These are phyloP conservation scores for Chaetomium globosum DNA, from an alignment of 2,329 filamentous ascomycete genomes.

Conservation along the genomic window DNA sequence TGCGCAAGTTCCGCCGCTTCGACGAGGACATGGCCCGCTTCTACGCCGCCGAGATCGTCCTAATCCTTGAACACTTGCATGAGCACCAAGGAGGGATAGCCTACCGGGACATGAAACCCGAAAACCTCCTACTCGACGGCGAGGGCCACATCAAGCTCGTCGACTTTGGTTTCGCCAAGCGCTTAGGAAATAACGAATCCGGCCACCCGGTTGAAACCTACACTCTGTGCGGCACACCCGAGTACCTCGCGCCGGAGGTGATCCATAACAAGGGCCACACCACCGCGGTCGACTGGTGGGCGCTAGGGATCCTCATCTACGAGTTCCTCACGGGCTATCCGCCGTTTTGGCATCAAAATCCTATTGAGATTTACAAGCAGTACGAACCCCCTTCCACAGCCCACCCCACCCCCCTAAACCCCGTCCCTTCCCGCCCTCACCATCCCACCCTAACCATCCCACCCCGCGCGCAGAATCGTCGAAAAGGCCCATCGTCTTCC, in stretches of 20 bases:
- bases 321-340: conserved; percentile 84
- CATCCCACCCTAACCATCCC: neutral
- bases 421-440: neutral
- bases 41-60: conserved; percentile 81
- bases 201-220: conserved; percentile 67
- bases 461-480: conserved; percentile 62
- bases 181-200: conserved; percentile 61
- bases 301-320: conserved; percentile 79
- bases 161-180: conserved; percentile 84
- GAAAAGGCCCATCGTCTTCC: conserved; percentile 75
- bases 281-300: conserved; percentile 85
- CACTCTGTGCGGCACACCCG: conserved; percentile 79
- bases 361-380: conserved; percentile 85
- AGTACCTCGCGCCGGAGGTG: conserved; percentile 82
- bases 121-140: conserved; percentile 77
- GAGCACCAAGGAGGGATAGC: conserved; percentile 76
- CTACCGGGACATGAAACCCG: conserved; percentile 80
- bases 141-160: conserved; percentile 81
- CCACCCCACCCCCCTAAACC: neutral
- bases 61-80: conserved; percentile 79
- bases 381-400: conserved; percentile 41
- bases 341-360: conserved; percentile 84
- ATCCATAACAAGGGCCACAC: conserved; percentile 80
- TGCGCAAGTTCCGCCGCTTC: conserved; percentile 76
- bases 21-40: conserved; percentile 77